These are phyloP conservation scores for Candida oleophila DNA, from an alignment of 805 yeast genomes.

Conservation along the genomic window DNA sequence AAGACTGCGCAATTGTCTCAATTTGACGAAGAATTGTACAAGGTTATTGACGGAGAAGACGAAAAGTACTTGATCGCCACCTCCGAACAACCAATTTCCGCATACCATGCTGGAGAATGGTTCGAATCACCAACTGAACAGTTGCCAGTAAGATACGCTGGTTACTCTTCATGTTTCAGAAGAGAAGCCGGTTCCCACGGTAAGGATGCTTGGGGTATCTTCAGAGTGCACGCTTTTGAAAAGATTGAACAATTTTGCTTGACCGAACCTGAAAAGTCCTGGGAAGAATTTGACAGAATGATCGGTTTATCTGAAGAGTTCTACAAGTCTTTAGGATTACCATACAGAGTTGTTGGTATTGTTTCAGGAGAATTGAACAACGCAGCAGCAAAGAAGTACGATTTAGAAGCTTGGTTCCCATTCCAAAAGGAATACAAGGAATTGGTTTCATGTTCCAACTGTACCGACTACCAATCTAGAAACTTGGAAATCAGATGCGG, in stretches of 20 bases:
- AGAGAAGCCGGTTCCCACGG: slow-evolving; percentile 99
- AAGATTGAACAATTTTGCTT: slow-evolving; percentile 95
- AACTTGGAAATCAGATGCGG: slow-evolving; percentile 99
- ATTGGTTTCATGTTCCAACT: slow-evolving; percentile 96
- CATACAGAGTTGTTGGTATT: slow-evolving; percentile 96
- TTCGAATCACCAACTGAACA: slow-evolving; percentile 96
- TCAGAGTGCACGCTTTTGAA: slow-evolving; percentile 98
- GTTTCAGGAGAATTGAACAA: slow-evolving; percentile 98
- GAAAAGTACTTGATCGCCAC: slow-evolving; percentile 98
- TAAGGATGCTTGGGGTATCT: slow-evolving; percentile 99
- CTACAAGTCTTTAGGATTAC: slow-evolving; percentile 86
- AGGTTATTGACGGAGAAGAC: slow-evolving; percentile 94
- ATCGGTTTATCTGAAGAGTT: slow-evolving; percentile 87
- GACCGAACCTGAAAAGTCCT: slow-evolving; percentile 97
- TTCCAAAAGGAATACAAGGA: slow-evolving; percentile 98
- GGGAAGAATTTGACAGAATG: slow-evolving; percentile 98
- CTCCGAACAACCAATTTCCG: slow-evolving; percentile 98
- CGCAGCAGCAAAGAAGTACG: slow-evolving; percentile 98
- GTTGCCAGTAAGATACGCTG: slow-evolving; percentile 94
- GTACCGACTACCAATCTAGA: slow-evolving; percentile 99
- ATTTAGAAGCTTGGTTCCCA: slow-evolving; percentile 99
- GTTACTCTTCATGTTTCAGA: slow-evolving; percentile 97
- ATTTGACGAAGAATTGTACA: slow-evolving; percentile 96
- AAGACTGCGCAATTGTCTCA: slow-evolving; percentile 97
- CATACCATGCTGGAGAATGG: slow-evolving; percentile 97